A percentile compares a stretch with the other conserved stretches of the same genome.
phyloP scores from a whole-genome alignment of 192 early-diverging fungal genomes.

The Podila minutissima region DNA sequence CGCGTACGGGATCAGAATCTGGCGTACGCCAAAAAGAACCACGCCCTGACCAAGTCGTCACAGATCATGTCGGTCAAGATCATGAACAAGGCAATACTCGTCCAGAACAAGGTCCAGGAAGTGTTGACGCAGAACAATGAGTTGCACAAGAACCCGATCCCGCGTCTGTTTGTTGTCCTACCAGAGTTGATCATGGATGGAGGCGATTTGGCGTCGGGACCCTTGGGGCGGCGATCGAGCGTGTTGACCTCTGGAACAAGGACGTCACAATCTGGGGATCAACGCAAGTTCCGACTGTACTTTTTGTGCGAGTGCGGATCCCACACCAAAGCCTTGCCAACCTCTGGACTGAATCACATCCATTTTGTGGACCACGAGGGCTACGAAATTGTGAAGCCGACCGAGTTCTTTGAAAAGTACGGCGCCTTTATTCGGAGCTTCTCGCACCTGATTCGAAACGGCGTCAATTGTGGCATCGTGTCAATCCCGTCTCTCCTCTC shows the following conservation, averaged over 20 bases:
- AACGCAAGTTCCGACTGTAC: constrained; percentile 31
- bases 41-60: constrained; percentile 7
- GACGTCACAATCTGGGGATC: neutral
- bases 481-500: constrained; percentile 24
- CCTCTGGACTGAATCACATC: constrained; percentile 26
- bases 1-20: constrained; percentile 8
- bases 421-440: constrained; percentile 22
- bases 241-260: neutral
- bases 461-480: constrained; percentile 19
- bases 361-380: constrained; percentile 40
- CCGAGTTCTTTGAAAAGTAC: constrained; percentile 35
- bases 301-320: constrained; percentile 37
- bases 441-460: constrained; percentile 28
- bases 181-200: constrained; percentile 9
- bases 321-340: constrained; percentile 9
- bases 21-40: constrained; percentile 12
- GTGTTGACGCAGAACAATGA: constrained; percentile 33
- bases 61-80: constrained; percentile 16
- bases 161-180: constrained; percentile 30
- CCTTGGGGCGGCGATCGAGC: neutral
- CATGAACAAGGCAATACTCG: constrained; percentile 16
- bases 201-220: neutral
- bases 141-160: constrained; percentile 19
- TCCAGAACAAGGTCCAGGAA: constrained; percentile 34
- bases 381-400: constrained; percentile 22